Conservation (phyloP, 768 basidiomycete genomes). For the Vararia minispora region DNA sequence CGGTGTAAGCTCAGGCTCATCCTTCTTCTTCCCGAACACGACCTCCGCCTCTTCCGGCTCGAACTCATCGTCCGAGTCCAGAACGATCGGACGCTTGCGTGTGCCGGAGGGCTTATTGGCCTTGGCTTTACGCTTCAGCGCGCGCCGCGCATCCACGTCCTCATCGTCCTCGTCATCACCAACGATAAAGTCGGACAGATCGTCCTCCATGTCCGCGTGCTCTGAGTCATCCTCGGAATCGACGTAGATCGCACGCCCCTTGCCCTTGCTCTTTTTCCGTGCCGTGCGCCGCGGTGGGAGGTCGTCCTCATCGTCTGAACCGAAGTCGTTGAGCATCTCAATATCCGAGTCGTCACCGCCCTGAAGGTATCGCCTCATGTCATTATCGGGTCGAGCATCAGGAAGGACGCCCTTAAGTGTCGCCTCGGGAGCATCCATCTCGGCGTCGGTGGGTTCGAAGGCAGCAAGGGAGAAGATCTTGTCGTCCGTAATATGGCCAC, state of each 20-base stretch:
- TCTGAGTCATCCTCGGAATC: slow-evolving; percentile 21
- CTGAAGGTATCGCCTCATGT: too few relatives aligned
- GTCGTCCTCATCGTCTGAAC: slow-evolving; percentile 9
- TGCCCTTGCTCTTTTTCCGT: slow-evolving; percentile 29
- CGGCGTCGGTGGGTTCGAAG: slow-evolving; percentile 48
- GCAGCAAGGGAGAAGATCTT: slow-evolving; percentile 43
- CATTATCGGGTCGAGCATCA: too few relatives aligned
- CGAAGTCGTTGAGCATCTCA: slow-evolving; percentile 21
- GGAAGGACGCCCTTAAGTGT: slow-evolving; percentile 17
- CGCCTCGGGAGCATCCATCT: slow-evolving; percentile 19
- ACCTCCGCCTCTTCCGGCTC: slow-evolving; percentile 33
- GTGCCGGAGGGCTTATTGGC: too few relatives aligned
- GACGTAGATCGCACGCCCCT: slow-evolving; percentile 26
- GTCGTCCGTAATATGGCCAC: slow-evolving; percentile 32
- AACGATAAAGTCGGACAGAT: slow-evolving; percentile 9
- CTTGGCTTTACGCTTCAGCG: slow-evolving; percentile 1
- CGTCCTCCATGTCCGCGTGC: slow-evolving; percentile 15
- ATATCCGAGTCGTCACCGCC: slow-evolving; percentile 24
- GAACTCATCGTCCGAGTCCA: slow-evolving; percentile 28
- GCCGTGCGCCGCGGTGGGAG: slow-evolving; percentile 15
- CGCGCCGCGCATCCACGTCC: neutral
- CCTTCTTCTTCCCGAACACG: slow-evolving; percentile 24
- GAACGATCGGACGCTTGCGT: slow-evolving; percentile 1
- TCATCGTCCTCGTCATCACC: slow-evolving; percentile 14
- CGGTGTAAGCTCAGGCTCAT: slow-evolving; percentile 18